Conservation (phyloP, 176 grass and related monocot species). For the Aegilops longissima region DNA sequence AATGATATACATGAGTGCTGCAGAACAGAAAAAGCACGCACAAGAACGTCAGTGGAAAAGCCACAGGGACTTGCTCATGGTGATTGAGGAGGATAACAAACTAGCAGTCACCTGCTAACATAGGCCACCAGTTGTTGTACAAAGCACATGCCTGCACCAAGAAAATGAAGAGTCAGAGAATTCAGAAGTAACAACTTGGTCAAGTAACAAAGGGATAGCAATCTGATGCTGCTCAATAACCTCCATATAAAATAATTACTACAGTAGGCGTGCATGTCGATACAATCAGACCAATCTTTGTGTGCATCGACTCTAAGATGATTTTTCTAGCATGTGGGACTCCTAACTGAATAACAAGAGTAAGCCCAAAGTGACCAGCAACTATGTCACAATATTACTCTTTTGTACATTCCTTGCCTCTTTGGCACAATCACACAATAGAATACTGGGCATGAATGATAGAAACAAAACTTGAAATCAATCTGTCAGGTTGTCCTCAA, state of each 20-base stretch:
- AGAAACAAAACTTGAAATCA: neutral
- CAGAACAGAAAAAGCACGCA: neutral
- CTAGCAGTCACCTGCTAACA: conserved; percentile 84
- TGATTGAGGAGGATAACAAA: neutral
- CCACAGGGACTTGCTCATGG: neutral
- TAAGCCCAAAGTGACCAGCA: neutral
- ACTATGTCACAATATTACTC: neutral
- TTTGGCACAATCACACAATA: neutral
- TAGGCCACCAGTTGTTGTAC: conserved; percentile 99
- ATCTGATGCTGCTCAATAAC: neutral
- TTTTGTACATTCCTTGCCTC: neutral
- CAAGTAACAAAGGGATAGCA: neutral
- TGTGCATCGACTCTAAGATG: neutral
- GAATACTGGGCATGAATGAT: neutral
- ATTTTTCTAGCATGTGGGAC: neutral
- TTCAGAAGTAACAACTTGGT: neutral
- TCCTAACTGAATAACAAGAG: neutral
- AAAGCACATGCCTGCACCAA: conserved; percentile 82
- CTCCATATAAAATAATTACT: neutral
- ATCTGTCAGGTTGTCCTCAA: neutral
- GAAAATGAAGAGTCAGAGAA: conserved; percentile 9
- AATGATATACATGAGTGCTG: conserved; percentile 95
- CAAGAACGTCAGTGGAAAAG: conserved; percentile 33
- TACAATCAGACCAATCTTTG: neutral
- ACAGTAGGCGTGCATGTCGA: neutral